Base-by-base conservation (phyloP, 768 basidiomycete species). In the Piloderma croceum region DNA sequence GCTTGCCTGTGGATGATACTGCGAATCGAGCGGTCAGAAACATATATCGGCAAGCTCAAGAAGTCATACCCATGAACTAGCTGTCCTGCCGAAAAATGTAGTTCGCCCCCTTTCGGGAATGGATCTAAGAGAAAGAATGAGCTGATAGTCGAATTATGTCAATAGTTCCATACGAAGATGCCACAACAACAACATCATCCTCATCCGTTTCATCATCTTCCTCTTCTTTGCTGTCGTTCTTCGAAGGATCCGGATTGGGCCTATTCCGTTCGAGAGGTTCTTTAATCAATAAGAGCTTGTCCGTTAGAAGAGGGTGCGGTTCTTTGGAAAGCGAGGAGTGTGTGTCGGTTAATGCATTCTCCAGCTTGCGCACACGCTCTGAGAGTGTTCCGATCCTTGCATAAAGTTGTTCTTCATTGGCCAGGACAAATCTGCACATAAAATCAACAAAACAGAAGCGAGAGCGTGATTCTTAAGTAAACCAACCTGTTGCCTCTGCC, bases 401-500 rank as follows among this genome's bases (percentile, higher is more conserved):
- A 46, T 83, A 82, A 7, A 82, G 70, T 7, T 63, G 71, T 57
- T 83, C 80, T 24, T 81, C 82, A 49, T 82, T 82, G 15, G 81
- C 81, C 9, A 84, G 69, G 23, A 83, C 81, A 46, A 83, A 83
- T 52, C 81, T 81, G 42, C 11, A 25, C 4, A 24, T 22, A 29
- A 25, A 27, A 29, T 37, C 19, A 46, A 12, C 10, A 41, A 38
- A 31, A 35, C 34, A 39, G 45, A 44, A 36, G 29, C 43, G 31
- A 40, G 38, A 42, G 12, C 33, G 29, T 22, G 20, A 25, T 13
- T 18, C 20, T n/a, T 23, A 24, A 24, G 32, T 29, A 24, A 17
- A 45, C 54, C 36, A 50, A 80, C 81, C 81, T 66, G 56, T 83
- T 85, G 10, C 81, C 81, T 57, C 81, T 83, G 44, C 82, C 82